Conservation (phyloP, 2,329 filamentous ascomycete genomes). For the Cryphonectria parasitica region DNA sequence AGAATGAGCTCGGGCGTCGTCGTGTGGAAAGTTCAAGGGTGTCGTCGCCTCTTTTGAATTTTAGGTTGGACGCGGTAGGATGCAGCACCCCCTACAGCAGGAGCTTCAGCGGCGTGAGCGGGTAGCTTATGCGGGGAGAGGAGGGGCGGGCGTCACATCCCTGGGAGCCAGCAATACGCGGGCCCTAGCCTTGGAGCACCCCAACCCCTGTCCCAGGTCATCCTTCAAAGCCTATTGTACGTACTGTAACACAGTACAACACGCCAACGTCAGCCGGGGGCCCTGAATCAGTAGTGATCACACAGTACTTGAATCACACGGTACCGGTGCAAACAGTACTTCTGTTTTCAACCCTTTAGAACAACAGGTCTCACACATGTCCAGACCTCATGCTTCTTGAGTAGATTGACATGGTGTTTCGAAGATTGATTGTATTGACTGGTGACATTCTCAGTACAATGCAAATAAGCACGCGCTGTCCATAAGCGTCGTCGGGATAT, state of each 20-base stretch:
- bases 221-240: not conserved
- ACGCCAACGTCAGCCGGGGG: slow-evolving; percentile 16
- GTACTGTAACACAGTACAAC: not conserved
- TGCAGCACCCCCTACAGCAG: not conserved
- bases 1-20: not conserved
- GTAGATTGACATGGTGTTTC: not conserved
- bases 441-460: not conserved
- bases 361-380: not conserved
- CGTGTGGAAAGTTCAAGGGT: not conserved
- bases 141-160: not conserved
- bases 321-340: no score
- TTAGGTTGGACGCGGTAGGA: slow-evolving; percentile 17
- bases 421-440: not conserved
- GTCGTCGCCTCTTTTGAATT: not conserved
- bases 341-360: not conserved
- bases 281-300: not conserved
- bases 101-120: not conserved
- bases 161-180: not conserved
- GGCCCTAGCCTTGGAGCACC: not conserved
- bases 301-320: no score
- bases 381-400: not conserved
- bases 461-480: slow-evolving; percentile 24
- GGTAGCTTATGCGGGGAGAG: slow-evolving; percentile 11
- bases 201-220: not conserved
- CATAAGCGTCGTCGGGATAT: slow-evolving; percentile 26